Percentiles rank a stretch among this genome's conserved stretches.
Conservation (phyloP, 371 early-diverging fungal species). For the Saksenaea vasiformis region DNA sequence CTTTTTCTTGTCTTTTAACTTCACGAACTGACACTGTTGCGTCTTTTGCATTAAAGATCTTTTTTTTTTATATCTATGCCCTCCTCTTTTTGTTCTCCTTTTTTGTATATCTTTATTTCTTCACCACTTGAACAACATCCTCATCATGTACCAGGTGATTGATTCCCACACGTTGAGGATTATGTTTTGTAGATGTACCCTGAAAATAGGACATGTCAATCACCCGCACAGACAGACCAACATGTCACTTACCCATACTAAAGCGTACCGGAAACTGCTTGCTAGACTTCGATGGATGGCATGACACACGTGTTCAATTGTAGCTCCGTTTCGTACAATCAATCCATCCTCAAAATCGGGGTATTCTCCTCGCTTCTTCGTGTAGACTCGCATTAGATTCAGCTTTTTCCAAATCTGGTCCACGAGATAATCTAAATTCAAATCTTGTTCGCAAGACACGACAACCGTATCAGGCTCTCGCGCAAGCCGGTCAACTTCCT, state of each 20-base stretch:
- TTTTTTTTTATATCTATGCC: not conserved
- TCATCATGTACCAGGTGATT: conserved; percentile 94
- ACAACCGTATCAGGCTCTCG: conserved; percentile 90
- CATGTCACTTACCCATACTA: conserved; percentile 79
- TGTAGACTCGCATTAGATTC: conserved; percentile 92
- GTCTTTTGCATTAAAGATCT: not conserved
- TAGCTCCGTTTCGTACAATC: conserved; percentile 85
- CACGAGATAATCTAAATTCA: conserved; percentile 94
- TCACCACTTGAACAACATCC: conserved; percentile 97
- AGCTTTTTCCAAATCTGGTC: conserved; percentile 91
- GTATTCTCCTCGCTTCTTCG: conserved; percentile 95
- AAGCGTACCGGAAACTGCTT: conserved; percentile 90
- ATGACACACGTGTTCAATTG: conserved; percentile 97
- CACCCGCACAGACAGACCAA: conserved; percentile 3
- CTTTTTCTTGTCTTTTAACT: conserved; percentile 9
- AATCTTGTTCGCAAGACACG: conserved; percentile 87
- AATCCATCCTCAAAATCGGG: conserved; percentile 97
- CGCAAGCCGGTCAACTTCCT: conserved; percentile 94
- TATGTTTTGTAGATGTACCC: conserved; percentile 94
- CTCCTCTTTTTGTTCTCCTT: not conserved
- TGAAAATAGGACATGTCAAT: conserved; percentile 10
- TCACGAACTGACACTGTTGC: conserved; percentile 17
- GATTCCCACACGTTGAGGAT: conserved; percentile 95
- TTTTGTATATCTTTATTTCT: conserved; percentile 43
- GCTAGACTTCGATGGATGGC: conserved; percentile 93